A percentile compares a stretch with the other conserved stretches of the same genome.
phyloP scores from a whole-genome alignment of 2,329 filamentous ascomycete genomes.

The Zymoseptoria crescenta region DNA sequence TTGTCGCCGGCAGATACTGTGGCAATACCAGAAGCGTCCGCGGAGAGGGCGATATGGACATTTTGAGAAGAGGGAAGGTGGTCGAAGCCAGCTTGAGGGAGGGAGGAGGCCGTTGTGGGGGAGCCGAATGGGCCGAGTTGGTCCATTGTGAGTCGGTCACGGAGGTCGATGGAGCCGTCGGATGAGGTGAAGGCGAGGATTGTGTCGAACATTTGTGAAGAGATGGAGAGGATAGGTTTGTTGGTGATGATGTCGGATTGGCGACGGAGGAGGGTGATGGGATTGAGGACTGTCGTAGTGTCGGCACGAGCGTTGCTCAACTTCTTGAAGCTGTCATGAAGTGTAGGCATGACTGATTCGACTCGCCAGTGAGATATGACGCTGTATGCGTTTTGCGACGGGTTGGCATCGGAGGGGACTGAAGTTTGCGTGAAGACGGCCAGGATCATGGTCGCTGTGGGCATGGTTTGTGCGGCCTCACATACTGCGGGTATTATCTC shows the following conservation, averaged over 20 bases:
- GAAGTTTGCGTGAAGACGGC: conserved; percentile 58
- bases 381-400: conserved; percentile 60
- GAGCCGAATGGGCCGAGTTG: conserved; percentile 55
- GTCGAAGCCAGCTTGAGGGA: conserved; percentile 70
- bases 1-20: conserved; percentile 37
- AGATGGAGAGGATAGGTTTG: conserved; percentile 62
- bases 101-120: conserved; percentile 56
- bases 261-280: conserved; percentile 49
- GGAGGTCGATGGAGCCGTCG: conserved; percentile 73
- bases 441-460: conserved; percentile 48
- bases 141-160: conserved; percentile 66
- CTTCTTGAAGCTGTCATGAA: conserved; percentile 32
- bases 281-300: conserved; percentile 10
- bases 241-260: conserved; percentile 60
- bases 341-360: conserved; percentile 38
- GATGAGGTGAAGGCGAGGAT: conserved; percentile 66
- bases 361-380: conserved; percentile 79
- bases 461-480: conserved; percentile 46
- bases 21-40: conserved; percentile 41
- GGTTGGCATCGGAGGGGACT: conserved; percentile 34
- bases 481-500: conserved; percentile 43
- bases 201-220: conserved; percentile 62
- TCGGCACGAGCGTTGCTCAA: conserved; percentile 20
- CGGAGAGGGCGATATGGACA: conserved; percentile 40
- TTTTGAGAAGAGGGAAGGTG: conserved; percentile 56